These are phyloP conservation scores for Furcasterigmium sp. DNA, from an alignment of 2,329 filamentous ascomycete genomes.

Conservation along the genomic window DNA sequence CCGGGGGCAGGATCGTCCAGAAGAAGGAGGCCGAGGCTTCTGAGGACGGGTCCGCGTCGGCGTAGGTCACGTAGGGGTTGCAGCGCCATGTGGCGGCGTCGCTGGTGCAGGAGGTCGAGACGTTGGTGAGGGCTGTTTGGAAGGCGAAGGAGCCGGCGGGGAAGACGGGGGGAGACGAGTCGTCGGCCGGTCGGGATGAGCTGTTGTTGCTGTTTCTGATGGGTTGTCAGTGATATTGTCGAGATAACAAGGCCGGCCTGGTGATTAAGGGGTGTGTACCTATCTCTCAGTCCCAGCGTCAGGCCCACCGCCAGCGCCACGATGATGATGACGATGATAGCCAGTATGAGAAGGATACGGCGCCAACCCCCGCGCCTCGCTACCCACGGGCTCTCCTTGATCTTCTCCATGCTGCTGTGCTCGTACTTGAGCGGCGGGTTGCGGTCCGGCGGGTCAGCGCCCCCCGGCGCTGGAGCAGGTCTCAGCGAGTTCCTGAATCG, in stretches of 20 bases:
- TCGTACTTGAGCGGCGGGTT: conserved; percentile 2
- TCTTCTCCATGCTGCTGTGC: conserved; percentile 1
- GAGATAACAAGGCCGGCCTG: too few relatives aligned
- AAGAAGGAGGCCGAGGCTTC: conserved; percentile 42
- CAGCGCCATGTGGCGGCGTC: conserved; percentile 57
- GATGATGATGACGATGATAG: conserved; percentile 23
- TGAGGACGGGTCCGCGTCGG: conserved; percentile 15
- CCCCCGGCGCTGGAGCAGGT: too few relatives aligned
- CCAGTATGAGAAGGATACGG: conserved; percentile 20
- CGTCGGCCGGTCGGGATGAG: too few relatives aligned
- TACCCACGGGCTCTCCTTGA: conserved; percentile 12
- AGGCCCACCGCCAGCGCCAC: conserved; percentile 34
- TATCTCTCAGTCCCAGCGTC: conserved; percentile 29
- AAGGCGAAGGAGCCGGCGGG: conserved; percentile 60
- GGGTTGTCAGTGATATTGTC: conserved; percentile 1
- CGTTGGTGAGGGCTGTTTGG: conserved; percentile 49
- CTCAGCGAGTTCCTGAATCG: neutral
- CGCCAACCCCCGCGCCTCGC: conserved; percentile 24
- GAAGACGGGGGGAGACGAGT: conserved; percentile 32
- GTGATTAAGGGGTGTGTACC: too few relatives aligned
- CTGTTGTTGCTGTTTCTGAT: conserved; percentile 2
- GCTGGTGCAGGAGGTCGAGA: conserved; percentile 51
- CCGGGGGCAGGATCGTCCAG: conserved; percentile 51
- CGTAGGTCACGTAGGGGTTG: conserved; percentile 49
- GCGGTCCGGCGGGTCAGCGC: neutral